phyloP scores from a whole-genome alignment of 2,329 filamentous ascomycete species.

The Sclerotinia borealis region DNA sequence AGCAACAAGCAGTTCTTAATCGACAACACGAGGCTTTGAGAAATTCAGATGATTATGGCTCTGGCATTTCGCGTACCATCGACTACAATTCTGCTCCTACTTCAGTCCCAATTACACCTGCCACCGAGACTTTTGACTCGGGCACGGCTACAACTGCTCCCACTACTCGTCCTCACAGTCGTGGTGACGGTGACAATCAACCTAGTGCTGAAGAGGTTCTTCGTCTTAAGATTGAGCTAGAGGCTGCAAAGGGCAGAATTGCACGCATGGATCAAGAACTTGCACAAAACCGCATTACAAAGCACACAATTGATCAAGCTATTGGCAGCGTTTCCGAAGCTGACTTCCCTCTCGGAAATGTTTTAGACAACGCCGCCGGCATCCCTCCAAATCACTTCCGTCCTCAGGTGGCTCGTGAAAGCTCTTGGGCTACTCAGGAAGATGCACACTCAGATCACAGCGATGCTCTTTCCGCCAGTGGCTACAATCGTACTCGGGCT shows the following conservation, averaged over 20 bases:
- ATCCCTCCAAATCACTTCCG: constrained; percentile 33
- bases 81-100: constrained; percentile 44
- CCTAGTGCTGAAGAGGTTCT: constrained; percentile 51
- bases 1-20: constrained; percentile 57
- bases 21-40: constrained; percentile 53
- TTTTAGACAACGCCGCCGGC: constrained; percentile 21
- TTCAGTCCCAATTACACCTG: constrained; percentile 58
- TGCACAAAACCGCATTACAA: constrained; percentile 55
- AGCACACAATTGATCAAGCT: constrained; percentile 51
- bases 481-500: constrained; percentile 48
- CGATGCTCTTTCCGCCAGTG: constrained; percentile 46
- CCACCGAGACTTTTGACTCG: constrained; percentile 45
- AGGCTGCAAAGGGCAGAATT: constrained; percentile 64
- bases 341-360: constrained; percentile 32
- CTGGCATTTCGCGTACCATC: constrained; percentile 28
- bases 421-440: constrained; percentile 47
- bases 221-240: constrained; percentile 65
- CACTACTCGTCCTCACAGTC: constrained; percentile 48
- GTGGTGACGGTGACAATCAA: constrained; percentile 36
- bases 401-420: constrained; percentile 36
- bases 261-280: constrained; percentile 66
- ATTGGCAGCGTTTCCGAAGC: constrained; percentile 44
- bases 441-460: constrained; percentile 52
- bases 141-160: constrained; percentile 37
- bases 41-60: constrained; percentile 25